Base-by-base conservation (phyloP, 1,284 basidiomycete genomes). In the Moniliella sp. region DNA sequence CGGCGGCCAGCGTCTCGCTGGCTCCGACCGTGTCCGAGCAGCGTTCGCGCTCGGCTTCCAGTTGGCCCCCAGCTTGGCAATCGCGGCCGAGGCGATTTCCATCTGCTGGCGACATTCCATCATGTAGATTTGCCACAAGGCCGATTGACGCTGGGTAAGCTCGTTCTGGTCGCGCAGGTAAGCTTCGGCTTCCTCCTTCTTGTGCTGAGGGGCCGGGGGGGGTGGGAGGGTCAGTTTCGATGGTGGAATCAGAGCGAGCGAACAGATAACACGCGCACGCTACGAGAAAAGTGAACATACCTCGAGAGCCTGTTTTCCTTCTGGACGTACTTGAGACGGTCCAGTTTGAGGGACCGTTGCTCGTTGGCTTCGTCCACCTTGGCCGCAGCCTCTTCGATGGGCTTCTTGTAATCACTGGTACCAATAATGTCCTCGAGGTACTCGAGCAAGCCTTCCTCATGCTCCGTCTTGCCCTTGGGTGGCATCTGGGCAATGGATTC, bases 401-500 rank as follows among this genome's bases (percentile, higher is more conserved):
- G 76, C 28, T 73, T 67, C 61, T 94, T 94, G 66, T 79, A 91
- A 41, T 72, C 69, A 0, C 81, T 77, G 0, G 88, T 94, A 15
- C 88, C 88, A 40, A 94, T 88, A 59, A 97, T 94, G 51, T 94
- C 88, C 59, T 97, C 88, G 9, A 94, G 72, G 58, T 97, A 94
- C 62, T 97, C 88, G 8, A 94, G 73, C 0, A 97, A 67, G 2
- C 88, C 91, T 36, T 97, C 91, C 53, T 97, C 88, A 52, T 93
- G 84, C 61, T 94, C 84, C 8, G 73, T 78, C 10, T 74, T 71
- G 0, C 80, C 86, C 62, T 94, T 97, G 3, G 91, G 80, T 57
- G 93, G 93, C 91, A 97, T 97, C 59, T 88, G 84, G 0, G 86
- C 84, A 41, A 97, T 99, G 4, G 81, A 86, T 55, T 97, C 88